These are phyloP conservation scores for Serendipita indica DNA, from an alignment of 768 basidiomycete genomes.

Conservation along the genomic window DNA sequence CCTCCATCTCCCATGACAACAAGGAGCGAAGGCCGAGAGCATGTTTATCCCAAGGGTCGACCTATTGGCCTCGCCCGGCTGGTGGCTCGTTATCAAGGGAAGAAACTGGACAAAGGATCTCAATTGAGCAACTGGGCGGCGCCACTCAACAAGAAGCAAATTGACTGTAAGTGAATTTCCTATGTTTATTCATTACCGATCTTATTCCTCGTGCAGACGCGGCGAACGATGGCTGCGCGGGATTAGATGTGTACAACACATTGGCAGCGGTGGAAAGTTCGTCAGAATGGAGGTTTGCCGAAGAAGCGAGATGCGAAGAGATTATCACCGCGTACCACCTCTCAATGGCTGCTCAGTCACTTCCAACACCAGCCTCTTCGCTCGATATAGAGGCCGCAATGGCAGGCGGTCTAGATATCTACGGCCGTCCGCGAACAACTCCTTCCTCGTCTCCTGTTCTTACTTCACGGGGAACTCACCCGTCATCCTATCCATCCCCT, in stretches of 20 bases:
- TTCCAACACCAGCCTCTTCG: background rate
- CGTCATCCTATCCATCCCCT: too few relatives aligned
- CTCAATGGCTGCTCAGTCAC: background rate
- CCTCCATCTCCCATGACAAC: too few relatives aligned
- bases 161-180: background rate
- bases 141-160: background rate
- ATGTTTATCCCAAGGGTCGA: background rate
- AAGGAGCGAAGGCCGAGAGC: too few relatives aligned
- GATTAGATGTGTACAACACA: background rate
- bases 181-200: background rate
- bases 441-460: too few relatives aligned
- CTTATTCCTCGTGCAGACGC: background rate
- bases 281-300: background rate
- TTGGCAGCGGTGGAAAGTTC: background rate
- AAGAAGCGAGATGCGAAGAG: background rate
- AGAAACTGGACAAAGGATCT: background rate
- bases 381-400: too few relatives aligned
- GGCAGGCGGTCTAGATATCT: too few relatives aligned
- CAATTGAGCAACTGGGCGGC: conserved; percentile 6
- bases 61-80: background rate
- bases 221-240: conserved; percentile 1
- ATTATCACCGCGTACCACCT: background rate
- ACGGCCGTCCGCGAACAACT: too few relatives aligned
- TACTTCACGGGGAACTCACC: too few relatives aligned
- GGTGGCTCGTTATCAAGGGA: background rate